Evolutionary conservation across 495 filamentous ascomycete genomes (phyloP).

Genomic region (Aspergillus funiculosus): DNA sequence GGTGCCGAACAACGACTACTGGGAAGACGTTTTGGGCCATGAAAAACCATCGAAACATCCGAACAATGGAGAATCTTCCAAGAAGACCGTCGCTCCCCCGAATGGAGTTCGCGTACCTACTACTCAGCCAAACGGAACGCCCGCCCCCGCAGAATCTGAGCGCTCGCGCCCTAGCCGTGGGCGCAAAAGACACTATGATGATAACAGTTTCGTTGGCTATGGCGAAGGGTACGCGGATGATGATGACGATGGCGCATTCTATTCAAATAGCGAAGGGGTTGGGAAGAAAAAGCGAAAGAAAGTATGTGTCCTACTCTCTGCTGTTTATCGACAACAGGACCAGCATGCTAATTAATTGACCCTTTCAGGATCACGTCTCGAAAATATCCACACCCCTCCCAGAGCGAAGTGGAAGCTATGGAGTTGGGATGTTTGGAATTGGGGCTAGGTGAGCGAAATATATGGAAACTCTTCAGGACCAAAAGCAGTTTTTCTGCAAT

Average conservation of each 20-base stretch:
- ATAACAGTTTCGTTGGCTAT: slow-evolving; percentile 63
- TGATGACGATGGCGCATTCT: slow-evolving; percentile 48
- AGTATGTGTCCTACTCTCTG: slow-evolving; percentile 26
- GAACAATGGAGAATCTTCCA: slow-evolving; percentile 26
- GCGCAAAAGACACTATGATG: slow-evolving; percentile 64
- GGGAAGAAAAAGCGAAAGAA: slow-evolving; percentile 50
- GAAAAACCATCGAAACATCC: slow-evolving; percentile 45
- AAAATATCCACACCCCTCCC: slow-evolving; percentile 41
- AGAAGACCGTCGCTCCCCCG: slow-evolving; percentile 35
- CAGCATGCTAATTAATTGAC: slow-evolving; percentile 14
- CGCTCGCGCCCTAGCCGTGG: slow-evolving; percentile 52
- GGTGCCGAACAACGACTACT: slow-evolving; percentile 51
- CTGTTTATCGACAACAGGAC: background rate
- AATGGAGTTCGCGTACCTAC: slow-evolving; percentile 27
- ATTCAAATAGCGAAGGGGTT: slow-evolving; percentile 42
- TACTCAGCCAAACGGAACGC: slow-evolving; percentile 29
- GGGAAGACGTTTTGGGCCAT: slow-evolving; percentile 55
- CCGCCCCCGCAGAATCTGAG: slow-evolving; percentile 32
- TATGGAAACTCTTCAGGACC: slow-evolving; percentile 13
- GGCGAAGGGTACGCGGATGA: slow-evolving; percentile 59
- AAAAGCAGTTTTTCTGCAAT: slow-evolving; percentile 20
- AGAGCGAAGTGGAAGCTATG: slow-evolving; percentile 43
- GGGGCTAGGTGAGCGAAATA: slow-evolving; percentile 34
- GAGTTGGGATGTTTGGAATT: slow-evolving; percentile 46
- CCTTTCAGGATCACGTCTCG: slow-evolving; percentile 38